Conservation (phyloP, 2,329 filamentous ascomycete species). For the Alternaria postmessia region DNA sequence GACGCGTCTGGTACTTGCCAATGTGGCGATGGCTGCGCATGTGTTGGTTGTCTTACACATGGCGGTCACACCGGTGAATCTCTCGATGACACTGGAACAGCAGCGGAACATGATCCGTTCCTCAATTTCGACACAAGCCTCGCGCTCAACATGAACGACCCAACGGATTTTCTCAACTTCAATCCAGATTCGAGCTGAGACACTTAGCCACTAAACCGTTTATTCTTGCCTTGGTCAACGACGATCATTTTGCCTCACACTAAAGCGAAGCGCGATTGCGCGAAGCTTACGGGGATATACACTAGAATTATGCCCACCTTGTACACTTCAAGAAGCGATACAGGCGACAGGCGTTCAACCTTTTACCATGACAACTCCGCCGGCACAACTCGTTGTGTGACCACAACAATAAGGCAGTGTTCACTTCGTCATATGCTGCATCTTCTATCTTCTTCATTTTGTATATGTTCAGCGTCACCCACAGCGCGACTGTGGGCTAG, state of each 20-base stretch:
- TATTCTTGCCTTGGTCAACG: not conserved
- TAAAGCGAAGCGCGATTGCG: not conserved
- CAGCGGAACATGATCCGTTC: slow-evolving; percentile 25
- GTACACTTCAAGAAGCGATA: not conserved
- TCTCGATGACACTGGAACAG: slow-evolving; percentile 34
- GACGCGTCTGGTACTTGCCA: slow-evolving; percentile 61
- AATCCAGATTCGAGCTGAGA: slow-evolving; percentile 7
- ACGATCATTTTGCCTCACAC: not conserved
- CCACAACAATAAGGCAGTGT: not conserved
- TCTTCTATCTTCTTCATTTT: not conserved
- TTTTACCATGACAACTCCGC: not conserved
- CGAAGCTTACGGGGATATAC: not conserved
- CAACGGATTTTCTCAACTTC: slow-evolving; percentile 21
- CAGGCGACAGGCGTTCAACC: no score
- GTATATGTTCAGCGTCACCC: not conserved
- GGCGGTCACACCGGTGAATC: slow-evolving; percentile 58
- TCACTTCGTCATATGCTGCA: not conserved
- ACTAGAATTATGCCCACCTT: not conserved
- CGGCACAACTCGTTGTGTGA: not conserved
- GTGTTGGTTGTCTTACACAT: slow-evolving; percentile 62
- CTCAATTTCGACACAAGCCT: slow-evolving; percentile 23
- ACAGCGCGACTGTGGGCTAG: not conserved
- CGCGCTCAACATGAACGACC: slow-evolving; percentile 13
- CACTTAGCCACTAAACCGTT: not conserved
- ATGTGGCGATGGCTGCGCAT: slow-evolving; percentile 61